Conservation (phyloP, 805 yeast genomes). For the Metschnikowia henanensis region DNA sequence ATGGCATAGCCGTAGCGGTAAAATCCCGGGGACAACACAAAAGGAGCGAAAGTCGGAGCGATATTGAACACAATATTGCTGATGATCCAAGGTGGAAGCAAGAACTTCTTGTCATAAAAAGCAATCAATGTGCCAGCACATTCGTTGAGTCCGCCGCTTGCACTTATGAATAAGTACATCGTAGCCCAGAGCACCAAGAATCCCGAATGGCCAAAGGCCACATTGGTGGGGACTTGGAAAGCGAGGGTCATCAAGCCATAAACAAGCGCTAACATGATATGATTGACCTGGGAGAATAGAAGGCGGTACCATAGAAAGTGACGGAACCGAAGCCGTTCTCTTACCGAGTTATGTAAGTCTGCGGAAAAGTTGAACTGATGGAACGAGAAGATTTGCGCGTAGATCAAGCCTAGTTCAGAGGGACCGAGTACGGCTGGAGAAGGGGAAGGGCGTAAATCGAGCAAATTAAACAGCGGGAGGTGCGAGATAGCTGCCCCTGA, state of each 20-base stretch:
- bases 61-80: slow-evolving; percentile 31
- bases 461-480: slow-evolving; percentile 24
- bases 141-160: slow-evolving; percentile 31
- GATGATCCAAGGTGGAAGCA: slow-evolving; percentile 25
- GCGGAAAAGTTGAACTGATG: slow-evolving; percentile 35
- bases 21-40: slow-evolving; percentile 31
- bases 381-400: slow-evolving; percentile 33
- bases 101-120: slow-evolving; percentile 29
- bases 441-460: slow-evolving; percentile 23
- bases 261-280: slow-evolving; percentile 28
- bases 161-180: slow-evolving; percentile 29
- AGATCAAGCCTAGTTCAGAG: slow-evolving; percentile 32
- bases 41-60: slow-evolving; percentile 32
- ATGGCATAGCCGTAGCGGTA: slow-evolving; percentile 39
- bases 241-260: slow-evolving; percentile 33
- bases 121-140: slow-evolving; percentile 25
- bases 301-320: slow-evolving; percentile 26
- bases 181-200: slow-evolving; percentile 35
- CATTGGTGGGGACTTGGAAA: slow-evolving; percentile 24
- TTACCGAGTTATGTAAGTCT: slow-evolving; percentile 27
- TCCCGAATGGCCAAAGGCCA: slow-evolving; percentile 32
- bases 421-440: slow-evolving; percentile 31
- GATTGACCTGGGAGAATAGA: slow-evolving; percentile 31
- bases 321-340: slow-evolving; percentile 28
- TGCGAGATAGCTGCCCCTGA: slow-evolving; percentile 17